Conservation (phyloP, 257 asterid species). For the Avicennia marina region DNA sequence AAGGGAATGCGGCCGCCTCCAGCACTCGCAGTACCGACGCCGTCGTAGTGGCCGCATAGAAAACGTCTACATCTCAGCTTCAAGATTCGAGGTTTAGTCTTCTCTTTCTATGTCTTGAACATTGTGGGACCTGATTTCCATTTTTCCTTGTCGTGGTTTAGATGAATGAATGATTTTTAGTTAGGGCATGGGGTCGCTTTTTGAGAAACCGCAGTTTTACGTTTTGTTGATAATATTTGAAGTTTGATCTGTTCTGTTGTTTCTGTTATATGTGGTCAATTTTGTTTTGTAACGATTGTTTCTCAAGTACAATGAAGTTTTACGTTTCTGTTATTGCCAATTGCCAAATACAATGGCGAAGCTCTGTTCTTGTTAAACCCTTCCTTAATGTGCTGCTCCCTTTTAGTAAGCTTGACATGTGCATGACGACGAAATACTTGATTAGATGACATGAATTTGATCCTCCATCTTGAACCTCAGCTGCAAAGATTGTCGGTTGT, state of each 20-base stretch:
- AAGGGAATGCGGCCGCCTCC: slow-evolving; percentile 64
- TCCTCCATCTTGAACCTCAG: too few species aligned
- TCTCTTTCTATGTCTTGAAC: too few species aligned
- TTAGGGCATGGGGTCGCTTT: background rate
- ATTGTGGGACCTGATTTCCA: too few species aligned
- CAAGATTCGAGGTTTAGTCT: slow-evolving; percentile 52
- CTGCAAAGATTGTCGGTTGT: too few species aligned
- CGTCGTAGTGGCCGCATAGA: slow-evolving; percentile 60
- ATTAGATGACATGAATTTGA: too few species aligned
- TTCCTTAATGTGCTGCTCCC: background rate
- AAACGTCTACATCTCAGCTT: slow-evolving; percentile 63
- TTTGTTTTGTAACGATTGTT: background rate
- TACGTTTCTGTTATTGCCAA: too few species aligned
- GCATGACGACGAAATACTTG: too few species aligned
- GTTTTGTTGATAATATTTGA: background rate
- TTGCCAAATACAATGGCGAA: too few species aligned
- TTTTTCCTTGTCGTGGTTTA: background rate
- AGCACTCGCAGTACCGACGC: slow-evolving; percentile 61
- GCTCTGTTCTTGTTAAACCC: background rate
- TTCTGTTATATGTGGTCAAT: background rate
- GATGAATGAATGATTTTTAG: background rate
- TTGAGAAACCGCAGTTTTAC: background rate
- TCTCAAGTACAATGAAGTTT: too few species aligned
- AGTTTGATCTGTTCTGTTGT: too few species aligned
- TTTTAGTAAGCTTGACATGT: background rate